Percentiles rank a stretch among this genome's conserved stretches.
Evolutionary conservation across 1,284 basidiomycete genomes (phyloP).

Genomic region (Afroboletus lepidellus): DNA sequence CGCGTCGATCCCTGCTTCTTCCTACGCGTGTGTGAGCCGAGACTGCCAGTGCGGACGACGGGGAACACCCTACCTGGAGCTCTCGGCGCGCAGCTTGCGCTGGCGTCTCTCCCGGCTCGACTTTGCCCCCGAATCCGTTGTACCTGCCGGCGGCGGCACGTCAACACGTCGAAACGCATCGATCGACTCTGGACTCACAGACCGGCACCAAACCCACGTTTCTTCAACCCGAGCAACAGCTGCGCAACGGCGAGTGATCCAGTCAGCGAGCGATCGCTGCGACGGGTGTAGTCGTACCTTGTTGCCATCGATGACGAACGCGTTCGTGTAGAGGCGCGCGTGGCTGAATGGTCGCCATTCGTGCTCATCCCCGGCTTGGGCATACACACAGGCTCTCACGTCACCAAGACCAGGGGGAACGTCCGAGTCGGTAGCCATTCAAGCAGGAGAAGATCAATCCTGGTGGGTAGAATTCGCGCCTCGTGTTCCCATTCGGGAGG

Average conservation of each 20-base stretch:
- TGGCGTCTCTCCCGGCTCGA: slow-evolving; percentile 43
- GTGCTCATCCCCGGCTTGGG: slow-evolving; percentile 25
- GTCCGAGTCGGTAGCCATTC: slow-evolving; percentile 16
- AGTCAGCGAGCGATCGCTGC: not conserved
- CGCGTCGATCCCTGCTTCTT: slow-evolving; percentile 73
- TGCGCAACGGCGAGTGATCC: slow-evolving; percentile 11
- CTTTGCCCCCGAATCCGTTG: slow-evolving; percentile 54
- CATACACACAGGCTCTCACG: slow-evolving; percentile 14
- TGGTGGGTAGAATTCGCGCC: not conserved
- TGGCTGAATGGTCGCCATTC: slow-evolving; percentile 28
- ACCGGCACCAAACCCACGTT: slow-evolving; percentile 45
- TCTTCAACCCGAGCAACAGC: slow-evolving; percentile 49
- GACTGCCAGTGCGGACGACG: no score
- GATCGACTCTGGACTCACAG: slow-evolving; percentile 34
- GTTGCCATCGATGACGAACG: slow-evolving; percentile 34
- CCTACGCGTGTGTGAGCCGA: slow-evolving; percentile 42
- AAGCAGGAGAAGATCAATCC: not conserved
- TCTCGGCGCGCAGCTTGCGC: slow-evolving; percentile 43
- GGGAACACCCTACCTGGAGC: slow-evolving; percentile 33
- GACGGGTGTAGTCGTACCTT: slow-evolving; percentile 18
- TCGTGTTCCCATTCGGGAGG: slow-evolving; percentile 3
- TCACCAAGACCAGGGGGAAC: slow-evolving; percentile 30
- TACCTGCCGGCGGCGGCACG: slow-evolving; percentile 33
- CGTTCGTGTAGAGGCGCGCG: slow-evolving; percentile 36
- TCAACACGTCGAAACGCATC: not conserved